Conservation (phyloP, 306 rosid species). For the Inga laurina region DNA sequence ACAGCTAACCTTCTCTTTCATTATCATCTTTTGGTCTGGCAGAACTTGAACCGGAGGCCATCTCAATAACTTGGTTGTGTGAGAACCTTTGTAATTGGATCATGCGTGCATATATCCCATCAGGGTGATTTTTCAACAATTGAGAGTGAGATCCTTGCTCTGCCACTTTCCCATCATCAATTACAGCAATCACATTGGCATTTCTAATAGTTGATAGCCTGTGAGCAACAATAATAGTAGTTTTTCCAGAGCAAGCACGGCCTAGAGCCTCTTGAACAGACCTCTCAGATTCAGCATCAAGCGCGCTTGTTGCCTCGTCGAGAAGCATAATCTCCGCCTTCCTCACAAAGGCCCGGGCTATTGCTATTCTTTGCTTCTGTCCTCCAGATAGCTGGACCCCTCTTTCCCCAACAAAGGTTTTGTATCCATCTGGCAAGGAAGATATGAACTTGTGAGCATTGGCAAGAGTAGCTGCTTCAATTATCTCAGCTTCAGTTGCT, state of each 20-base stretch:
- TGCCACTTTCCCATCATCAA: conserved; percentile 88
- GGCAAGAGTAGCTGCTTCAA: conserved; percentile 78
- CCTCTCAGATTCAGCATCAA: conserved; percentile 87
- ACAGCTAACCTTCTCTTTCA: conserved; percentile 56
- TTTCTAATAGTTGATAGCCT: conserved; percentile 79
- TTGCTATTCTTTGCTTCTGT: conserved; percentile 86
- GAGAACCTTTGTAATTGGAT: conserved; percentile 82
- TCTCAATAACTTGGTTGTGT: conserved; percentile 65
- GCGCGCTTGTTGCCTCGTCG: conserved; percentile 97
- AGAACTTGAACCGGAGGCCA: conserved; percentile 80
- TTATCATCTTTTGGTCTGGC: conserved; percentile 68
- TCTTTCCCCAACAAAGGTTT: conserved; percentile 85
- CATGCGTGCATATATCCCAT: conserved; percentile 87
- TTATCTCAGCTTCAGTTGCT: conserved; percentile 75
- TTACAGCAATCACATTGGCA: conserved; percentile 82
- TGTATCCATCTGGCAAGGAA: conserved; percentile 76
- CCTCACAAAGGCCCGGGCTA: conserved; percentile 81
- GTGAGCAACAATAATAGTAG: conserved; percentile 87
- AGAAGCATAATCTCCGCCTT: conserved; percentile 83
- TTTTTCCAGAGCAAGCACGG: conserved; percentile 79
- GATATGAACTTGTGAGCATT: conserved; percentile 87
- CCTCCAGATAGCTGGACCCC: conserved; percentile 90
- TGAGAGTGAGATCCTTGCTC: conserved; percentile 94
- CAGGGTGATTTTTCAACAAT: conserved; percentile 78
- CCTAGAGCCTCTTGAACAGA: conserved; percentile 87